These are phyloP conservation scores for Colletotrichum aenigma DNA, from an alignment of 2,329 filamentous ascomycete genomes.

Conservation along the genomic window DNA sequence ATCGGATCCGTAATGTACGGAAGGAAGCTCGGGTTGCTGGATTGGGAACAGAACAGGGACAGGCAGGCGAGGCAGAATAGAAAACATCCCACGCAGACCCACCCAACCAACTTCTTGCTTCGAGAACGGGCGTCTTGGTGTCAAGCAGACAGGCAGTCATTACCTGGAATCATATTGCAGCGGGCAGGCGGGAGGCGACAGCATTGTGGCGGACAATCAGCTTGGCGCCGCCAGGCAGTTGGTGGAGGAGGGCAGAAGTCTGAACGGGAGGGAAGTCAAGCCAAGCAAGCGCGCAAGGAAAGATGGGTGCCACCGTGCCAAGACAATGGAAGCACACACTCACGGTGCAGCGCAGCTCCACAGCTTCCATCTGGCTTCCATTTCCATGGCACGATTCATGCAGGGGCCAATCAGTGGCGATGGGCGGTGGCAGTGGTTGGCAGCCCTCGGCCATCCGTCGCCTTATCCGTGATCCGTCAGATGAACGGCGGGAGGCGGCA, in stretches of 20 bases:
- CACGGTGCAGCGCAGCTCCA: neutral
- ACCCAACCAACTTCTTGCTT: neutral
- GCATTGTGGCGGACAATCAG: neutral
- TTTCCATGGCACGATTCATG: constrained; percentile 11
- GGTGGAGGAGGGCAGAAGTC: neutral
- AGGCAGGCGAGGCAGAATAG: neutral
- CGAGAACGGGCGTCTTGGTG: neutral
- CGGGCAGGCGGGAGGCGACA: neutral
- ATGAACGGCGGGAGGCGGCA: constrained; percentile 7
- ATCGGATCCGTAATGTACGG: neutral
- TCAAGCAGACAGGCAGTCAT: neutral
- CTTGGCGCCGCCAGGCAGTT: neutral
- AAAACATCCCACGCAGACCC: constrained; percentile 12
- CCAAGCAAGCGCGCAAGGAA: neutral
- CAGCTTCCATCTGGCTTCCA: constrained; percentile 17
- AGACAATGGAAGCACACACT: neutral
- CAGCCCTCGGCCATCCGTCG: neutral
- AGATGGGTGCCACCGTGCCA: neutral
- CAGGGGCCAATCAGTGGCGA: constrained; percentile 16
- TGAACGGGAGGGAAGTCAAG: neutral
- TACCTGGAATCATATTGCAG: neutral
- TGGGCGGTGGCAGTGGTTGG: neutral
- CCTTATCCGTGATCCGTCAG: constrained; percentile 1
- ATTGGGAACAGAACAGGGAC: neutral
- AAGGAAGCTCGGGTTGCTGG: neutral